These are phyloP conservation scores for Fonsecaea erecta DNA, from an alignment of 2,329 filamentous ascomycete genomes.

Conservation along the genomic window DNA sequence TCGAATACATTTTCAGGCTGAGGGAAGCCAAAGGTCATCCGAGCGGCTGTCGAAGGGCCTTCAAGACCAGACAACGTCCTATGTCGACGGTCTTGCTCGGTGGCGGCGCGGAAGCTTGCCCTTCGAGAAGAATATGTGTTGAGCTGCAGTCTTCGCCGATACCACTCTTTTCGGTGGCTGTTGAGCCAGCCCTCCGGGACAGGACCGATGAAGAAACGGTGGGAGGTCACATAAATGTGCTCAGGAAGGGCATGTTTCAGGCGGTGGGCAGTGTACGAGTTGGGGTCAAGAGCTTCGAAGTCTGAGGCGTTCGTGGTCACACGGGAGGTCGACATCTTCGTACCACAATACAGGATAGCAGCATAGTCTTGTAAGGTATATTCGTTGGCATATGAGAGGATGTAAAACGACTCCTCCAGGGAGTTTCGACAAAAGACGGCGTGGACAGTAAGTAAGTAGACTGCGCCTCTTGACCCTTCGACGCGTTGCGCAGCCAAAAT, in stretches of 20 bases:
- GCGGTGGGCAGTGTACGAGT: conserved; percentile 60
- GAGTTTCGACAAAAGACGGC: too few relatives aligned
- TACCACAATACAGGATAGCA: background rate
- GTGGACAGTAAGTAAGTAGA: too few relatives aligned
- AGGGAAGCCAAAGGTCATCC: conserved; percentile 42
- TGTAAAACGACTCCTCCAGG: background rate
- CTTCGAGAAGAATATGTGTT: conserved; percentile 53
- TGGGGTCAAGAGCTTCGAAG: conserved; percentile 48
- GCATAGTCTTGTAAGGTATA: background rate
- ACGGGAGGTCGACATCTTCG: conserved; percentile 24
- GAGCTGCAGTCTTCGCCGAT: conserved; percentile 52
- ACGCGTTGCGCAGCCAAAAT: background rate
- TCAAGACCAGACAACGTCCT: conserved; percentile 41
- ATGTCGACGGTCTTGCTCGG: conserved; percentile 50
- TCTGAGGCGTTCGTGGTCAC: conserved; percentile 23
- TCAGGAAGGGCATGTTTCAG: conserved; percentile 65
- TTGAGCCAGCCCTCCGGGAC: conserved; percentile 69
- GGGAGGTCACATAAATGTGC: conserved; percentile 65
- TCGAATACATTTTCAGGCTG: conserved; percentile 43
- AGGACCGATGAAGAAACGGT: conserved; percentile 68
- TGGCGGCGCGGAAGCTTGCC: conserved; percentile 59
- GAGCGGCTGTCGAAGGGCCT: conserved; percentile 39
- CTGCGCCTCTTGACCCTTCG: background rate
- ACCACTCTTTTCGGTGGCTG: conserved; percentile 67
- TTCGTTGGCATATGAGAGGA: background rate